Conservation (phyloP, 768 basidiomycete species). For the Macrolepiota albuminosa region DNA sequence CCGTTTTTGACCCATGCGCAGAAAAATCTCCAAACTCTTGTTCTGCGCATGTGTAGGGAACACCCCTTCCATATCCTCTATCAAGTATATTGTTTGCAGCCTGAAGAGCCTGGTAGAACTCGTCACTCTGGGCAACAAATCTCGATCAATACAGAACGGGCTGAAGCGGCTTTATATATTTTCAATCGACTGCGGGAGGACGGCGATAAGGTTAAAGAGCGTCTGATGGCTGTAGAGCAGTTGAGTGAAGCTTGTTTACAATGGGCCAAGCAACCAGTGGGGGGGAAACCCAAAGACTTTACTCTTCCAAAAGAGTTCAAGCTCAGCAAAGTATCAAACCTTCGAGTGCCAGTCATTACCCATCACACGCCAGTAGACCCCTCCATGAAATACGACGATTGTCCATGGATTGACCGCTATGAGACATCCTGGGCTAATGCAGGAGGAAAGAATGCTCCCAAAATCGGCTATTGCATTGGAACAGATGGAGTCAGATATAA, state of each 20-base stretch:
- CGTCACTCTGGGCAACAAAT: constrained; percentile 44
- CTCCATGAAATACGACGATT: constrained; percentile 60
- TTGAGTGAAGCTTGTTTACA: constrained; percentile 64
- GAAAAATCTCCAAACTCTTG: constrained; percentile 52
- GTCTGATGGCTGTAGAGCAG: constrained; percentile 49
- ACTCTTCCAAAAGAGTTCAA: constrained; percentile 40
- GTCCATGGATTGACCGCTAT: constrained; percentile 68
- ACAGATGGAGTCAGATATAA: constrained; percentile 60
- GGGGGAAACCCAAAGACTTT: constrained; percentile 20
- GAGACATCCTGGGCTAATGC: constrained; percentile 52
- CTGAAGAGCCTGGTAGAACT: constrained; percentile 24
- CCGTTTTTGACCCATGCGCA: constrained; percentile 32
- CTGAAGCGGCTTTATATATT: constrained; percentile 59
- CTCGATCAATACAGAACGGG: constrained; percentile 52
- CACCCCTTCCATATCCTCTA: constrained; percentile 95
- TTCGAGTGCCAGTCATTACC: constrained; percentile 85
- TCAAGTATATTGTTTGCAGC: constrained; percentile 75
- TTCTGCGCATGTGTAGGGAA: constrained; percentile 76
- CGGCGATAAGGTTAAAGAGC: constrained; percentile 19
- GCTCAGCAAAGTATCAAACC: constrained; percentile 44
- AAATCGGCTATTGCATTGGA: constrained; percentile 70
- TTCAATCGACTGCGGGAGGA: constrained; percentile 49
- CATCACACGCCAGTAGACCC: constrained; percentile 63
- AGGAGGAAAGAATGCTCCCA: constrained; percentile 82
- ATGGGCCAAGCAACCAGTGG: constrained; percentile 66